Evolutionary conservation across 208 protist species (phyloP), one percentile per base, ranked within the genome.

Genomic region (Histomonas meleagridis): DNA sequence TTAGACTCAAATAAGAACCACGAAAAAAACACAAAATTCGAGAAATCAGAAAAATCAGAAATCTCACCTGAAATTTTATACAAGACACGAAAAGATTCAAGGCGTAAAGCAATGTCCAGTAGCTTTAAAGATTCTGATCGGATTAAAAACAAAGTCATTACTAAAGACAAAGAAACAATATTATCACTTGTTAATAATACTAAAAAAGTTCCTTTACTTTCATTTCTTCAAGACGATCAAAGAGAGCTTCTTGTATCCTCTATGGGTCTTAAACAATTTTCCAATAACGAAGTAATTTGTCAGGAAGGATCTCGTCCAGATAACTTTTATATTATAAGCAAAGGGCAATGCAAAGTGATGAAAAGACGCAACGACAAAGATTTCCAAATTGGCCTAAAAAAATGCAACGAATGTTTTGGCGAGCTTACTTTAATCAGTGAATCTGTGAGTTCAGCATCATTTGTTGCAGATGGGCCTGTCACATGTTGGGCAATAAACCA

Each of bases 401-500:
- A 14, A 5, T 40, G 18, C 55, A 46, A 46, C 40, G 9, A 43
- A 18, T 86, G 55, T 38, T 86, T 86, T 28, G 76, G 76, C 9
- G 76, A 86, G 55, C 46, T 86, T 16, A 46, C 76, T 5, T 28
- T 86, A 3, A 86, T 86, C 14, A 86, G 40, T 32, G 76, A 46
- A 5, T 43, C 76, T 26, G 16, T 46, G 38, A 51, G 76, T 32
- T 40, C 76, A n/a, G 76, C 76, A 1, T 55, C 76, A 28, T 40
- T 86, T 55, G 38, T 86, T 46, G 76, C 76, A 18, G 40, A 86
- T 38, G 76, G 76, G 18, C 18, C 10, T 46, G 76, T 86, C 26
- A 43, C 32, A n/a, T 86, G 76, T 46, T 86, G 76, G 76, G 76
- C 76, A n/a, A 86, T 86, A 12, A 46, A 86, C 26, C 76, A 86